Conservation (phyloP, 192 early-diverging fungal genomes). For the Entomortierella chlamydospora region DNA sequence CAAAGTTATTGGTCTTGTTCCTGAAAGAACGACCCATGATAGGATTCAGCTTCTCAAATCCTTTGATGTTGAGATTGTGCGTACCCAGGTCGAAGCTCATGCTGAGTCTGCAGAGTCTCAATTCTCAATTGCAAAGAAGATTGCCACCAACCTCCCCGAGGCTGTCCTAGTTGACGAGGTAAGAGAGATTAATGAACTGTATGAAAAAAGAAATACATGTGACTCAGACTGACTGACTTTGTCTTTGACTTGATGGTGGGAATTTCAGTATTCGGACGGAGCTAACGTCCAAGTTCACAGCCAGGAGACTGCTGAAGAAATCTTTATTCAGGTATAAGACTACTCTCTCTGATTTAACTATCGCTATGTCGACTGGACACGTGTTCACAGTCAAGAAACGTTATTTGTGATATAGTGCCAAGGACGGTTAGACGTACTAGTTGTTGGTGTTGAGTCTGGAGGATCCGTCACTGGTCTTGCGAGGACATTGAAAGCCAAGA, state of each 20-base stretch:
- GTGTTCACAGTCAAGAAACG: background rate
- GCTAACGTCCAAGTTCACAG: conserved; percentile 56
- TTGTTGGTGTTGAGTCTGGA: conserved; percentile 79
- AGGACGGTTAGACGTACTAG: conserved; percentile 65
- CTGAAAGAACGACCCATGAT: conserved; percentile 80
- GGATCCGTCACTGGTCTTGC: conserved; percentile 71
- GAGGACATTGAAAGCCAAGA: conserved; percentile 60
- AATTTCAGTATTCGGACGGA: conserved; percentile 26
- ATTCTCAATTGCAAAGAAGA: conserved; percentile 67
- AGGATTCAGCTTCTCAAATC: conserved; percentile 75
- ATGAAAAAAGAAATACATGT: background rate
- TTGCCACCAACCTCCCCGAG: conserved; percentile 61
- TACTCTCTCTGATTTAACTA: too few relatives aligned
- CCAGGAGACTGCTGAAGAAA: conserved; percentile 70
- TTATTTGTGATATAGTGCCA: conserved; percentile 17
- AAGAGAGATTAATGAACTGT: background rate
- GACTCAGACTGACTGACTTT: conserved; percentile 6
- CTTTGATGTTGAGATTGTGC: conserved; percentile 75
- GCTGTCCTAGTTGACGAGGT: conserved; percentile 76
- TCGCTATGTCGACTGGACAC: too few relatives aligned
- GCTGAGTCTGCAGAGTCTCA: conserved; percentile 75
- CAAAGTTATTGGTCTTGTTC: conserved; percentile 68
- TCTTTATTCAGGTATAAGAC: conserved; percentile 64
- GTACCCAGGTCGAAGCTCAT: conserved; percentile 73
- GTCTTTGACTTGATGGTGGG: background rate